These are phyloP conservation scores for Globisporangium paroecandrum DNA, from an alignment of 352 stramenopile genomes.

Conservation along the genomic window DNA sequence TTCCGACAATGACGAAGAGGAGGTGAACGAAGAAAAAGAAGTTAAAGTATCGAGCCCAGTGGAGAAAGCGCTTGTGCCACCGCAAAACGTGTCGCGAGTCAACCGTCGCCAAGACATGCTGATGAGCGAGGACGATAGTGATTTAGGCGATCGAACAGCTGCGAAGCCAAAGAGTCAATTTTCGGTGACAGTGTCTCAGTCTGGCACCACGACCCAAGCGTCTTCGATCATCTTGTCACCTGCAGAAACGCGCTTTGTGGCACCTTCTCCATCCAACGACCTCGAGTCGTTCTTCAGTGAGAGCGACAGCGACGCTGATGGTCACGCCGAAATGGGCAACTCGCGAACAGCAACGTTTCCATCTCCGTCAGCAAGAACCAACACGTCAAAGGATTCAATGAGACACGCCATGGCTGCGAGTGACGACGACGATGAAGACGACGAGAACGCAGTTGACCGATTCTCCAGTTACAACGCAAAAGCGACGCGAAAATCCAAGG, in stretches of 20 bases:
- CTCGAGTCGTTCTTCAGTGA: constrained; percentile 67
- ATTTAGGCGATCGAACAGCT: not conserved
- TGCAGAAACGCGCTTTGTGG: not conserved
- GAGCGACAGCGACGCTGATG: constrained; percentile 47
- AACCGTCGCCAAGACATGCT: not conserved
- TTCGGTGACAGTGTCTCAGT: not conserved
- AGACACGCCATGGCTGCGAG: constrained; percentile 11
- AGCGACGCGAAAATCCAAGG: constrained; percentile 30
- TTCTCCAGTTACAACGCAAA: constrained; percentile 52
- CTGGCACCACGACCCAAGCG: not conserved
- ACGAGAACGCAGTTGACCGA: constrained; percentile 25
- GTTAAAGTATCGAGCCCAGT: not conserved
- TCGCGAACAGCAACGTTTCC: not conserved
- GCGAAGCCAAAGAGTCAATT: not conserved
- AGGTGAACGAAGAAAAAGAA: not conserved
- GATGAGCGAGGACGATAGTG: not conserved
- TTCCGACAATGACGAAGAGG: constrained; percentile 3
- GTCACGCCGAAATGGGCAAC: not conserved
- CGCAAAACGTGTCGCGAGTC: not conserved
- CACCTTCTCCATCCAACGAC: constrained; percentile 24
- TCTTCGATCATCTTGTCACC: constrained; percentile 3
- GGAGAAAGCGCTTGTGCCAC: not conserved
- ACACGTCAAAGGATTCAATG: not conserved
- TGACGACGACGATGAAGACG: constrained; percentile 33
- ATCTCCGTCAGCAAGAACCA: constrained; percentile 1